These are phyloP conservation scores for Neostapfia colusana DNA, from an alignment of 176 grass and related monocot genomes.

Conservation along the genomic window DNA sequence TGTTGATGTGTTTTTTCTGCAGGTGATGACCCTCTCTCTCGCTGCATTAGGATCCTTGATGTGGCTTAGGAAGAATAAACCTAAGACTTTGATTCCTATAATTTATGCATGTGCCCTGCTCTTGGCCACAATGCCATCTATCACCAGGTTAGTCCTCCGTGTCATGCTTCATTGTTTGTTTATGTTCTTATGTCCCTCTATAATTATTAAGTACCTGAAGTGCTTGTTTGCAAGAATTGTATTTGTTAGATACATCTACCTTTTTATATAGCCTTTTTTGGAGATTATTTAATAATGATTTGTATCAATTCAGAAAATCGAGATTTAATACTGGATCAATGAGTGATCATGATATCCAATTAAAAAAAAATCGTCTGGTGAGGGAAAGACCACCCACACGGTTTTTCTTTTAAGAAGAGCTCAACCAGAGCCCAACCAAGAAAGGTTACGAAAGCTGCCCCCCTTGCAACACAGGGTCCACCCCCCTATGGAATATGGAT, in stretches of 20 bases:
- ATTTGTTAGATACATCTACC: not conserved
- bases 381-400: too few relatives aligned
- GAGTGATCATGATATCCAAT: too few relatives aligned
- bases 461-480: too few relatives aligned
- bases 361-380: too few relatives aligned
- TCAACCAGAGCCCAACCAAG: too few relatives aligned
- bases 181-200: conserved; percentile 19
- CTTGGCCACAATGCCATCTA: conserved; percentile 96
- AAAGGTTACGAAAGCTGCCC: too few relatives aligned
- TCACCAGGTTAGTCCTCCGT: conserved; percentile 65
- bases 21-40: conserved; percentile 96
- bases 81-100: conserved; percentile 81
- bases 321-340: not conserved
- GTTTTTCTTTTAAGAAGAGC: too few relatives aligned
- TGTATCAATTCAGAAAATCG: not conserved
- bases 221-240: conserved; percentile 21
- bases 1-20: conserved; percentile 7
- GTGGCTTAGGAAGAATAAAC: conserved; percentile 99
- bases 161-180: conserved; percentile 5
- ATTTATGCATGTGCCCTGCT: conserved; percentile 92
- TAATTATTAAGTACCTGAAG: not conserved
- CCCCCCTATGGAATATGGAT: too few relatives aligned
- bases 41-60: conserved; percentile 92
- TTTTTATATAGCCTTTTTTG: too few relatives aligned
- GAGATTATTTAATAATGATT: not conserved